Conservation (phyloP, 1,284 basidiomycete species). For the Ceratobasidium sp. region DNA sequence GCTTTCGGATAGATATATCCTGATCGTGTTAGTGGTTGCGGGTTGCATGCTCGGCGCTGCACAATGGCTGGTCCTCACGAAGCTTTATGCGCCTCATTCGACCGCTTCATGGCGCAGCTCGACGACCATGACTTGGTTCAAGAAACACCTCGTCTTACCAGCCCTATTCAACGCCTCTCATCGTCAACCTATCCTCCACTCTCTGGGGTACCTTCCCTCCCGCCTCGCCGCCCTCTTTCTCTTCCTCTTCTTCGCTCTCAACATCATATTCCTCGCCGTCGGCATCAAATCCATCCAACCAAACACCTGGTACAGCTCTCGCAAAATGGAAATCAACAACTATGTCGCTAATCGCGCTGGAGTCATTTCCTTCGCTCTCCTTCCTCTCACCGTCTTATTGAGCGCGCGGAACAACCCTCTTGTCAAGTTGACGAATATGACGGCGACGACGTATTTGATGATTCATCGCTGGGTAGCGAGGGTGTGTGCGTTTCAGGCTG, state of each 20-base stretch:
- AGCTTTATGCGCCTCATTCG: conserved; percentile 3
- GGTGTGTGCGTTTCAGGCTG: conserved; percentile 38
- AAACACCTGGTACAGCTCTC: conserved; percentile 34
- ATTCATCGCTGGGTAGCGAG: conserved; percentile 42
- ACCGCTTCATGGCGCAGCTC: conserved; percentile 21
- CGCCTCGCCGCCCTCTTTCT: conserved; percentile 22
- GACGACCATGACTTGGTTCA: conserved; percentile 1
- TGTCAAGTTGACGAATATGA: conserved; percentile 31
- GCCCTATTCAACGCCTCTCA: conserved; percentile 29
- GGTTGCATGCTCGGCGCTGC: conserved; percentile 15
- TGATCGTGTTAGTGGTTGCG: conserved; percentile 7
- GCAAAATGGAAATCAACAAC: conserved; percentile 31
- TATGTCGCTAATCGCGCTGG: conserved; percentile 36
- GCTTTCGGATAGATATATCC: conserved; percentile 26
- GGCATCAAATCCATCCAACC: conserved; percentile 39
- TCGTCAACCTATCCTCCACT: conserved; percentile 14
- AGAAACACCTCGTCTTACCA: conserved; percentile 33
- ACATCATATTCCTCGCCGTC: conserved; percentile 11
- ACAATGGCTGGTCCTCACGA: not conserved
- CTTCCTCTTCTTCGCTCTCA: conserved; percentile 21
- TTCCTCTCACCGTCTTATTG: conserved; percentile 30
- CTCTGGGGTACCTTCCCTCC: conserved; percentile 33
- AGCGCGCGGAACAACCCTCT: conserved; percentile 40
- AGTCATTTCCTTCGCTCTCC: conserved; percentile 27
- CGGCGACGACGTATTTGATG: conserved; percentile 15